Conservation (phyloP, 495 filamentous ascomycete species). For the Cercophora sp. region DNA sequence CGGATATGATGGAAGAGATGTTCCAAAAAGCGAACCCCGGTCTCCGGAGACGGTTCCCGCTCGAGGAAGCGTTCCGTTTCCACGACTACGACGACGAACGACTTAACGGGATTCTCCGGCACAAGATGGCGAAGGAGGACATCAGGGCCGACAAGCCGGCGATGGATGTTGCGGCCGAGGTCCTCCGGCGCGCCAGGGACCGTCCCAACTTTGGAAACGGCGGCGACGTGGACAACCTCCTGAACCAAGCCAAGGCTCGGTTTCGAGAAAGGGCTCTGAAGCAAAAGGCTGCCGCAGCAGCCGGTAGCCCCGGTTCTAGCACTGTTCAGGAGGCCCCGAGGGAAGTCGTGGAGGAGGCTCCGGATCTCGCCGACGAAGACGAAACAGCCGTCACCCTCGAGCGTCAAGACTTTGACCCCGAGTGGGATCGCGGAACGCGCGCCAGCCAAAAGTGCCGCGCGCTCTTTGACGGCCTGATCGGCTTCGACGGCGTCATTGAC, state of each 20-base stretch:
- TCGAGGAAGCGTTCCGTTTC: constrained; percentile 62
- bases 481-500: constrained; percentile 57
- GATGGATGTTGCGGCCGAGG: constrained; percentile 42
- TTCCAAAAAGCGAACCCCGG: constrained; percentile 79
- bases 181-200: constrained; percentile 50
- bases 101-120: constrained; percentile 53
- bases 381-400: constrained; percentile 37
- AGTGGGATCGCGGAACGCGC: constrained; percentile 55
- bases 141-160: constrained; percentile 41
- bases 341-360: constrained; percentile 32
- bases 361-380: not conserved
- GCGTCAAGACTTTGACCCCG: constrained; percentile 62
- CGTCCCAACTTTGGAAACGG: constrained; percentile 59
- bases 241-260: constrained; percentile 56
- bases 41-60: constrained; percentile 62
- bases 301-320: too few species aligned
- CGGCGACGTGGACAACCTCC: constrained; percentile 61
- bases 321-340: too few species aligned
- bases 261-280: too few species aligned
- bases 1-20: constrained; percentile 73
- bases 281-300: too few species aligned
- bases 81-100: constrained; percentile 63
- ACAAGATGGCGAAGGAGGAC: constrained; percentile 50
- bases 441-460: constrained; percentile 47
- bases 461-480: constrained; percentile 65